Base-by-base conservation (phyloP, 352 stramenopile genomes). In the Aphanomyces stellatus region DNA sequence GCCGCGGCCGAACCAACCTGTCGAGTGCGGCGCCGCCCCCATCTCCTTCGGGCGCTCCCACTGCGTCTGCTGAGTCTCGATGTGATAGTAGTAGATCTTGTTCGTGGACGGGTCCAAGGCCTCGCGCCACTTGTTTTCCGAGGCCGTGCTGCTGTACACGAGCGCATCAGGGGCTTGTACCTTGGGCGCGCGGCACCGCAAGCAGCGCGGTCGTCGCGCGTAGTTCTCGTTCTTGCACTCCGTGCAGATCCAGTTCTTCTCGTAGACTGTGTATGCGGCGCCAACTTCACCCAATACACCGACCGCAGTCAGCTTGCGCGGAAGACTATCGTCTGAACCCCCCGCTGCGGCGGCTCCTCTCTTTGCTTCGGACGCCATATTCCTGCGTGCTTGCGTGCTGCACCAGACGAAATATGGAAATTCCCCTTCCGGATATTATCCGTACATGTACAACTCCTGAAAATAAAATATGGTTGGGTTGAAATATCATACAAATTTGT, bases 51-150 rank as follows among this genome's bases (percentile, higher is more conserved):
- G 92, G 3, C 92, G 80, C 60, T 96, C 87, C 92, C 92, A 98
- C 63, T 94, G 86, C 48, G 88, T 96, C 64, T 75, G 66, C 24
- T 88, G 84, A 7, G 91, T 97, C 65, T 88, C 64, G 22, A 75
- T 81, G 73, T 98, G 96, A 74, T 95, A 97, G 79, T 98, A 98
- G 77, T 98, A 98, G 28, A 98, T 88, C 71, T 96, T 90, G 59
- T 92, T 82, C 27, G 79, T 90, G n/a, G 73, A 69, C 5, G 87
- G 82, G 69, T 98, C 92, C 65, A 98, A 77, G 42, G 90, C 90
- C 68, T 98, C 92, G 49, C 86, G 82, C 92, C 92, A 98, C 62
- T 77, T 22, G 72, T 91, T 80, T 34, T 72, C 51, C 59, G 81
- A 75, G 24, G 74, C 79, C 31, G 75, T 69, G 53, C 72, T 88